A percentile compares a stretch with the other conserved stretches of the same genome.
Evolutionary conservation across 345 rosid species (phyloP).

Genomic region (Eucalyptus sideroxylon): DNA sequence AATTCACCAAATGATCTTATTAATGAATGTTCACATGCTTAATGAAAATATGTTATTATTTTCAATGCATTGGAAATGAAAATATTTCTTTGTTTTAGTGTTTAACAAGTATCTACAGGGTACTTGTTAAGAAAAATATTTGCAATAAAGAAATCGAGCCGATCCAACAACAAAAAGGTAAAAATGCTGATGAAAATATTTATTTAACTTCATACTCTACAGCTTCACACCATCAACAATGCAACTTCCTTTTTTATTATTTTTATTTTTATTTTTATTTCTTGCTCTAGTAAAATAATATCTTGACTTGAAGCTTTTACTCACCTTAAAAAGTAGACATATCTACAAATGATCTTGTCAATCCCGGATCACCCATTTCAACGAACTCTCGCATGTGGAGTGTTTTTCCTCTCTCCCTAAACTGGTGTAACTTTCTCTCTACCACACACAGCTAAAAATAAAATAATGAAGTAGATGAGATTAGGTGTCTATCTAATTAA

Average conservation of each 20-base stretch:
- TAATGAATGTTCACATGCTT: neutral
- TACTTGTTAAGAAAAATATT: neutral
- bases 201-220: neutral
- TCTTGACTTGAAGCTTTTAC: neutral
- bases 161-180: neutral
- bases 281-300: neutral
- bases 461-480: neutral
- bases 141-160: neutral
- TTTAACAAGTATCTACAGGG: neutral
- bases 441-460: neutral
- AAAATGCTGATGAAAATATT: neutral
- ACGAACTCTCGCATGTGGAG: neutral
- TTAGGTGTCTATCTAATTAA: neutral
- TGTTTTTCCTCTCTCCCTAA: neutral
- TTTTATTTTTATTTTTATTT: neutral
- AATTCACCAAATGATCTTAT: fast-evolving
- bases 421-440: neutral
- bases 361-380: neutral
- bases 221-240: neutral
- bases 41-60: neutral
- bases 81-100: too few species aligned
- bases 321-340: neutral
- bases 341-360: neutral
- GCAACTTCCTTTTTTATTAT: neutral
- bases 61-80: neutral